These are phyloP conservation scores for rapeseed (Brassica napus) DNA, from an alignment of 345 rosid species.

Conservation along the genomic window Da-Ae NC_063442.1:13345501-13346000, in stretches of 20 bases:
- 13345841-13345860: background rate
- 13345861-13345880: background rate
- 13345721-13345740: slow-evolving; percentile 64
- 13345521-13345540: slow-evolving; percentile 64
- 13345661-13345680: slow-evolving; percentile 38
- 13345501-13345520: slow-evolving; percentile 78
- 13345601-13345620: slow-evolving; percentile 14
- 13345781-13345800: slow-evolving; percentile 22
- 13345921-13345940: slow-evolving; percentile 66
- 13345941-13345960: slow-evolving; percentile 95
- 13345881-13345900: slow-evolving; percentile 8
- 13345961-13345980: slow-evolving; percentile 77
- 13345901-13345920: background rate
- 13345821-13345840: background rate
- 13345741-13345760: background rate
- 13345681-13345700: slow-evolving; percentile 21
- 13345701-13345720: slow-evolving; percentile 36
- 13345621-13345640: background rate
- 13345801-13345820: slow-evolving; percentile 5
- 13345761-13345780: background rate
- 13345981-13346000: slow-evolving; percentile 67
- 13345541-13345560: slow-evolving; percentile 92
- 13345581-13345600: background rate
- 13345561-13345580: slow-evolving; percentile 30
- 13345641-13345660: slow-evolving; percentile 55